phyloP scores from a whole-genome alignment of 345 rosid species.

The Ricinus communis region DNA sequence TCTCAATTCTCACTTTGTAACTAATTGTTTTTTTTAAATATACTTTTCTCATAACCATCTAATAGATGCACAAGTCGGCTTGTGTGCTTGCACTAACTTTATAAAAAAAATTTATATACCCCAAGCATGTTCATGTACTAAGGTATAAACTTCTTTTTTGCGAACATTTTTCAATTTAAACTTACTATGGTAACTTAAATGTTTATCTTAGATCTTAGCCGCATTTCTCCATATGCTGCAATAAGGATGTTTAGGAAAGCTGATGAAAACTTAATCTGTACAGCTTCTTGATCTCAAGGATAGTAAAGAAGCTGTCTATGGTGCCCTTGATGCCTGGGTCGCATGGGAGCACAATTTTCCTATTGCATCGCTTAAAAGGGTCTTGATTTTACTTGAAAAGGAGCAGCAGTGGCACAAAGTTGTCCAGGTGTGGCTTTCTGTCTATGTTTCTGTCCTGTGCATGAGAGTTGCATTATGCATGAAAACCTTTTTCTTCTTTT shows the following conservation, averaged over 20 bases:
- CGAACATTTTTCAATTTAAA: neutral
- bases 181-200: neutral
- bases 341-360: conserved; percentile 95
- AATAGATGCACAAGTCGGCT: neutral
- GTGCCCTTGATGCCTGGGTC: conserved; percentile 95
- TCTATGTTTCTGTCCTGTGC: neutral
- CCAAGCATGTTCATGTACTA: too few relatives aligned
- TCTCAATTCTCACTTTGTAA: neutral
- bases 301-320: conserved; percentile 78
- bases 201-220: neutral
- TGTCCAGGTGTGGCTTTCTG: conserved; percentile 59
- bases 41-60: too few relatives aligned
- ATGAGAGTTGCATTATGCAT: neutral
- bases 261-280: conserved; percentile 10
- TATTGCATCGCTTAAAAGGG: conserved; percentile 66
- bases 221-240: neutral
- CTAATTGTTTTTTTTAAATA: too few relatives aligned
- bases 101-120: neutral
- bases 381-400: conserved; percentile 67
- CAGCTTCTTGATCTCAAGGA: conserved; percentile 80
- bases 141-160: too few relatives aligned
- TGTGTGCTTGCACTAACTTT: neutral
- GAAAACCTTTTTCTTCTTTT: too few relatives aligned
- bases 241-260: neutral
- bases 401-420: conserved; percentile 87